Base-by-base conservation (phyloP, 495 filamentous ascomycete species). In the Hypoxylon perforatum region DNA sequence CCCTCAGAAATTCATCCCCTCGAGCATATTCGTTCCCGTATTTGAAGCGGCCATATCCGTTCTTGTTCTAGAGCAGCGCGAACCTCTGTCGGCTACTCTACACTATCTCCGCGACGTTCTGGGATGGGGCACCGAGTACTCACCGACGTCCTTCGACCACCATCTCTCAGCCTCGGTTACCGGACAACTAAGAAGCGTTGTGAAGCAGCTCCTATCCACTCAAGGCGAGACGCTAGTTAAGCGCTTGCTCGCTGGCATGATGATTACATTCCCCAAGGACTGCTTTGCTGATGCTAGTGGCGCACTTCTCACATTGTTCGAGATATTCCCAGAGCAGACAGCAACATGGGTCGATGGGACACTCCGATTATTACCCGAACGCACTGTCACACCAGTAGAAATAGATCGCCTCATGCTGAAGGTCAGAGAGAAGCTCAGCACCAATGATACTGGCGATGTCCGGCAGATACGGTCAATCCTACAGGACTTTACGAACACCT, bases 401-500 rank as follows among this genome's bases (percentile, higher is more conserved):
- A 83, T 87, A 17, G 86, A 89, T 70, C 85, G 89, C 21, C 77
- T 94, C 14, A 84, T 91, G 70, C 79, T 73, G 49, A 87, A 85
- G 61, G 87, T 94, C 56, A 84, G 80, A 52, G 85, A 89, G 62
- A 87, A 87, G 73, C 84, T 96, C 5, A 82, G 87, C 58, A 81
- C 82, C 39, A 84, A 86, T n/a, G 92, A 94, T 65, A 78, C 61
- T 2, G 74, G 81, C 4, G 78, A 78, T 19, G 62, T 90, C n/a
- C 82, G 92, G 47, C 91, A 91, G 77, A 90, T 99, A 39, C 85
- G 96, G 18, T 86, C 86, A 33, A 84, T 97, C 3, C 83, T 99
- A 35, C 96, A 98, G 82, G 92, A 99, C 77, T 99, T 99, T 73
- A 97, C 96, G 6, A 97, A 93, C 69, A 90, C 86, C 36, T 99